phyloP scores from a whole-genome alignment of 2,329 filamentous ascomycete species.

The Calonectria montana region DNA sequence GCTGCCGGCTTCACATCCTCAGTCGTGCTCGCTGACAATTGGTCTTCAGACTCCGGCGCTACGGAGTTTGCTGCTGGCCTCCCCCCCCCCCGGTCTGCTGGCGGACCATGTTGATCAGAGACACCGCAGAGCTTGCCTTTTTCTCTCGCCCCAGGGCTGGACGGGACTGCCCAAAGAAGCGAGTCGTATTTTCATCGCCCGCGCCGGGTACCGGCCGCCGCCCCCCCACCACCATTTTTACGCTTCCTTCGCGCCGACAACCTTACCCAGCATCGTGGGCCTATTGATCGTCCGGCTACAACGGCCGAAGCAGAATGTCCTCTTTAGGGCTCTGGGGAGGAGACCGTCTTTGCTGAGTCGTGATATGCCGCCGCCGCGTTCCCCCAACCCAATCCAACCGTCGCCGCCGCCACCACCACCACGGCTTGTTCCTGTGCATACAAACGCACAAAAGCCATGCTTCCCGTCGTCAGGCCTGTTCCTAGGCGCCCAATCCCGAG shows the following conservation, averaged over 20 bases:
- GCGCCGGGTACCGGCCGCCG: not conserved
- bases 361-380: not conserved
- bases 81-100: not conserved
- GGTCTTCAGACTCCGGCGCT: constrained; percentile 23
- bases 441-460: constrained; percentile 6
- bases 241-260: not conserved
- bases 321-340: not conserved
- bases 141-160: not conserved
- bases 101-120: not conserved
- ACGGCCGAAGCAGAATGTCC: not conserved
- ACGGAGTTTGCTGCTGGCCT: not conserved
- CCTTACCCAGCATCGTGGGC: not conserved
- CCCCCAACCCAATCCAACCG: not conserved
- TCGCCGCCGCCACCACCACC: not conserved
- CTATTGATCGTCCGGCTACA: not conserved
- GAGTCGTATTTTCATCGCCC: constrained; percentile 10
- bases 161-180: constrained; percentile 14
- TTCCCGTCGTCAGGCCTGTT: not conserved
- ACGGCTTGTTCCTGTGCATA: not conserved
- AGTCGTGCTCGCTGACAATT: constrained; percentile 15
- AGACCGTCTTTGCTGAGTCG: not conserved
- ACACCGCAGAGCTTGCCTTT: constrained; percentile 1
- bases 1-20: constrained; percentile 25
- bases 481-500: not conserved
- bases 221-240: not conserved